Base-by-base conservation (phyloP, 768 basidiomycete species). In the Boletus speciosus region DNA sequence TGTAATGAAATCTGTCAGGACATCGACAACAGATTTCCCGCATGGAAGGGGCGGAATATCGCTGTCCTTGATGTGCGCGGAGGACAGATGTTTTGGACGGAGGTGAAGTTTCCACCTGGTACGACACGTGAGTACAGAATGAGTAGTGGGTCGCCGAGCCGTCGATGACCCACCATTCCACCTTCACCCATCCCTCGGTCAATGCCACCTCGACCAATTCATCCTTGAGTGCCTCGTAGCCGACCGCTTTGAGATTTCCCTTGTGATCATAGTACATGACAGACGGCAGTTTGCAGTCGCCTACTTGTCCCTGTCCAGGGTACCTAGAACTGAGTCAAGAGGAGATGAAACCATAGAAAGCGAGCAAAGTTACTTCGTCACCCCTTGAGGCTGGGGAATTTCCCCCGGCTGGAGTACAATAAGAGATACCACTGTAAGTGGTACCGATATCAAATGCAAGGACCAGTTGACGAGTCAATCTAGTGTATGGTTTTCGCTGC, bases 281-380 rank as follows among this genome's bases (percentile, higher is more conserved):
- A 11, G 75, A 75, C 0, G 79, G 78, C 16, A 79, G 73, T 57
- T 79, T 79, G 38, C 66, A 73, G 45, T 74, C 71, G 12, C 76
- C 74, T 3, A 65, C 57, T 49, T 69, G 62, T 46, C 74, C 73
- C 38, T 76, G 74, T 1, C 72, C 74, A 7, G 75, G 74, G 51
- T 67, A 74, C 25, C 72, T 67, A 27, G 21, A 19, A 31, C 39
- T 16, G 2, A 10, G 52, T 57, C 44, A 51, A 50, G 27, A 50
- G 27, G 14, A 19, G 12, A 25, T 9, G 16, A 42, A 5, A 15
- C 6, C 25, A 35, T 1, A 0, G 23, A 21, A 16, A 36, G 12
- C 9, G 29, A 31, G 5, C 7, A 32, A 9, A 5, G 34, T 23
- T 43, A 57, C 62, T 37, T 64, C 27, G 35, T 50, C n/a, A 69